A percentile compares a stretch with the other conserved stretches of the same genome.
phyloP scores from a whole-genome alignment of 2,329 filamentous ascomycete species.

The Polytolypa hystricis region DNA sequence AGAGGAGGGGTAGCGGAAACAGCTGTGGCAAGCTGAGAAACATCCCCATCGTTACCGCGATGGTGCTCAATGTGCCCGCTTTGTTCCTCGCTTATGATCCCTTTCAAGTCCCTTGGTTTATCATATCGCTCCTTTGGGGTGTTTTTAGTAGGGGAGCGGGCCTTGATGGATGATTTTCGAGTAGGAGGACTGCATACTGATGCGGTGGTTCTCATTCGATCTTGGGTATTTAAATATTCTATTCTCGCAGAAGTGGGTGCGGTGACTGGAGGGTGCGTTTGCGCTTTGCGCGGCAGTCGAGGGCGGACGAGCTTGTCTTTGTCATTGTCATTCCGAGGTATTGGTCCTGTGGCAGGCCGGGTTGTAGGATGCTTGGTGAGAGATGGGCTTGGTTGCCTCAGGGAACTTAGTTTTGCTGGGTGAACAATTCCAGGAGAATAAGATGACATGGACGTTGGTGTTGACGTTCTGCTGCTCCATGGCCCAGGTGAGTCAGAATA shows the following conservation, averaged over 20 bases:
- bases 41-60: conserved; percentile 8
- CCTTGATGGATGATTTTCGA: conserved; percentile 51
- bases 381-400: conserved; percentile 27
- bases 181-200: conserved; percentile 43
- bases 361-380: conserved; percentile 25
- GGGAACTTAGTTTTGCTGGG: conserved; percentile 26
- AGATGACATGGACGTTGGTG: conserved; percentile 39
- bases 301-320: conserved; percentile 3
- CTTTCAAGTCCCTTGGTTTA: conserved; percentile 13
- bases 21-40: conserved; percentile 19
- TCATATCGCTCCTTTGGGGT: neutral
- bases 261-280: conserved; percentile 4
- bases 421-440: conserved; percentile 37
- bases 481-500: conserved; percentile 36
- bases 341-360: conserved; percentile 10
- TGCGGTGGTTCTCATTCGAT: neutral
- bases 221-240: neutral
- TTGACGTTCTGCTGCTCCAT: conserved; percentile 37
- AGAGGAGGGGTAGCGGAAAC: conserved; percentile 38
- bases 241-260: neutral
- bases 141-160: conserved; percentile 30
- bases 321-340: conserved; percentile 8
- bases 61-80: conserved; percentile 25
- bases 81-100: conserved; percentile 18
- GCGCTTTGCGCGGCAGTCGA: conserved; percentile 1